Evolutionary conservation across 2,329 filamentous ascomycete species (phyloP), one percentile per base, ranked within the genome.

Genomic region (Passalora sequoiae): DNA sequence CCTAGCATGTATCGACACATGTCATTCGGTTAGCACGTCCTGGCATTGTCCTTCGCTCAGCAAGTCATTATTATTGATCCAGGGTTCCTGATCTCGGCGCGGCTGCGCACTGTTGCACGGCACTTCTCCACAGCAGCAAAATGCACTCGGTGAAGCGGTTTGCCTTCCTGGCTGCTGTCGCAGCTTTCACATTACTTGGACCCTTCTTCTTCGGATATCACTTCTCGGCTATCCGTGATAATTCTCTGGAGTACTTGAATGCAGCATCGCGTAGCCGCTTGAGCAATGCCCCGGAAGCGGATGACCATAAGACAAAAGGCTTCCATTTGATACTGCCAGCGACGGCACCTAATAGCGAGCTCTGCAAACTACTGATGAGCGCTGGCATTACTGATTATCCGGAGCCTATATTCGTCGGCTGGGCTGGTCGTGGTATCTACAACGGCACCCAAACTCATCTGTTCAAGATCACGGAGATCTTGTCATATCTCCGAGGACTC

Each of bases 401-500:
- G 4, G 52, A 48, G 21, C 56, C 58, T 5, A 52, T 55, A 24
- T 49, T 59, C 36, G 46, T 58, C 20, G 53, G 53, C n/a, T 56
- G 53, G 53, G 50, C 45, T 21, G 50, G 49, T n/a, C 38, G 42
- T 31, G 51, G 56, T 33, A 44, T 53, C 12, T 58, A 55, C 50
- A 54, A 55, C 44, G 55, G 51, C 33, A 40, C 50, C 6, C 68
- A 77, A 9, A 52, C 45, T 19, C 56, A 60, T 43, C 37, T 60
- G 25, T 56, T 54, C 39, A 63, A 62, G 43, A 58, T 62, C 40
- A 56, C 49, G 2, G 55, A 54, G 13, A 55, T 58, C 2, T 45
- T 54, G 16, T 47, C 57, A 1, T 63, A 59, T 36, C 51, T 63
- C 2, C 27, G 47, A 6, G 36, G 38, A n/a, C 39, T 62, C 12